Base-by-base conservation (phyloP, 2,329 filamentous ascomycete genomes). In the Colletotrichum echinochloae region DNA sequence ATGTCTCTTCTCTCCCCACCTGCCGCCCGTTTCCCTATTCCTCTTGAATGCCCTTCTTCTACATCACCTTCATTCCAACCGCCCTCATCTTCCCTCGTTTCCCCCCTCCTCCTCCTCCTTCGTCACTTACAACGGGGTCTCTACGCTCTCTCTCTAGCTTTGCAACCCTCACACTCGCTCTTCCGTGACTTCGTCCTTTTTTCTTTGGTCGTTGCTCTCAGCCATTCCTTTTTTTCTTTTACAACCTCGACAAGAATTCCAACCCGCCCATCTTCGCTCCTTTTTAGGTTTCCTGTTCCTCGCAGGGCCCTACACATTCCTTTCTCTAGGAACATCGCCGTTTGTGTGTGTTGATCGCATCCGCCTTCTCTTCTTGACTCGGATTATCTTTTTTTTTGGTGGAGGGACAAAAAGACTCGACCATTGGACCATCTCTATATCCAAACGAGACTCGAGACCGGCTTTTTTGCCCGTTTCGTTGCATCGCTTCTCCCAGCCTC, bases 271-370 rank as follows among this genome's bases (percentile, higher is more conserved):
- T n/a, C n/a, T n/a, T n/a, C n/a, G n/a, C n/a, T n/a, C n/a, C n/a
- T n/a, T n/a, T n/a, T n/a, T n/a, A 41, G 61, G 64, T 46, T 57
- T 71, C 60, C 54, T 63, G 60, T 61, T 52, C 46, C 46, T 56
- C 35, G 41, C 59, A 67, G 46, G 52, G 41, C 60, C 46, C 56
- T 51, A 18, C 60, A 65, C 69, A 23, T 70, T 71, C 69, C 60
- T 70, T 71, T 61, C 66, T 52, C 57, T 62, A 44, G 57, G 57
- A 67, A 37, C 64, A 57, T 41, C 16, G 1, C 57, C 59, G 37
- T 65, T 33, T 52, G 55, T 60, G 64, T 72, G 72, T 73, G 72
- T 73, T 73, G 72, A 73, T 63, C 72, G 70, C 72, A 73, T 72
- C 62, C 66, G 52, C 41, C 41, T 44, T 44, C 20, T 65, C 70